Evolutionary conservation across 2,329 filamentous ascomycete species (phyloP), one percentile per base, ranked within the genome.

Genomic region (Phialophora expanda): DNA sequence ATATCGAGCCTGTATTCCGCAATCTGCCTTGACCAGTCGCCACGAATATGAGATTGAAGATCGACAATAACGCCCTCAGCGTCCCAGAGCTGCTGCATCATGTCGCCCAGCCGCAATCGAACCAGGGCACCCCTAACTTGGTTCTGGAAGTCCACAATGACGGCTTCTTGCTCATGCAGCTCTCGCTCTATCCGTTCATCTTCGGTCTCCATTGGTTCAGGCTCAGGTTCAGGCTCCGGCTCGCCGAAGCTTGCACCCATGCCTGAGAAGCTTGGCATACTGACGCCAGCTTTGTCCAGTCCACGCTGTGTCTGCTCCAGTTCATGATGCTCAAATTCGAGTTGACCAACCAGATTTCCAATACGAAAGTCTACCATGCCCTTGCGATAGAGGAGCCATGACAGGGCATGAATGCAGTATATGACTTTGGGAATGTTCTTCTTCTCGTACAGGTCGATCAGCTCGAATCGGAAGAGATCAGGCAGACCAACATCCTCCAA

Each of bases 381-480:
- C 77, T 97, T 95, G 56, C 95, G 90, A 78, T 92, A 97, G 11
- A 99, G 84, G n/a, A 99, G 84, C 93, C 94, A 99, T 76, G 94
- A 98, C 20, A 99, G 83, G 0, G 95, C 95, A 74, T 99, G 95
- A 60, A 99, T 95, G 76, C 95, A 99, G 80, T 99, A 96, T 68
- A 99, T 99, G 76, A 98, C 96, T 78, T 98, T 99, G 3, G 95
- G 95, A 1, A 98, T 96, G 74, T 99, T 99, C 80, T 99, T 99
- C 83, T 98, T 99, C 79, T 99, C 96, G 81, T 99, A 99, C 12
- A 99, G 81, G 78, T 99, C 95, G 70, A 98, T 96, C 54, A 98
- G 84, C 77, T 99, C 95, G 77, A 99, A 99, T 64, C 94, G 89
- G 78, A 99, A 99, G 20, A 99, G 85, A 73, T 99, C 96, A 1